Conservation (phyloP, 2,329 filamentous ascomycete species). For the Aaosphaeria arxii region DNA sequence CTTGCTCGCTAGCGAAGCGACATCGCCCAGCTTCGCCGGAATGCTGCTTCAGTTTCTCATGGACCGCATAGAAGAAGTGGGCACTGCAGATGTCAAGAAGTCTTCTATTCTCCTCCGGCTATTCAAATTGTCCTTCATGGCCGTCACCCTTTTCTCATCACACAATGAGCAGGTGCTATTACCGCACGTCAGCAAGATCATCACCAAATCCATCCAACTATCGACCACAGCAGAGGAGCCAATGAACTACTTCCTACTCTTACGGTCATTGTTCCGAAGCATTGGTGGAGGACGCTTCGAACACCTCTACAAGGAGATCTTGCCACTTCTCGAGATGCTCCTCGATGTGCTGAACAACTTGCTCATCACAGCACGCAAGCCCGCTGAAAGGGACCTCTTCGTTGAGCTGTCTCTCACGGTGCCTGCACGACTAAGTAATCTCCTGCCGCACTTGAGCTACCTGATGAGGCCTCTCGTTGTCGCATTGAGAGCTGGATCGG, state of each 20-base stretch:
- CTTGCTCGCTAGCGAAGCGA: constrained; percentile 97
- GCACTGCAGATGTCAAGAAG: constrained; percentile 85
- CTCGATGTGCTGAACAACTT: constrained; percentile 96
- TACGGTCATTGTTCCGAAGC: constrained; percentile 89
- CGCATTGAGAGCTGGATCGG: constrained; percentile 83
- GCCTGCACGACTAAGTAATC: constrained; percentile 86
- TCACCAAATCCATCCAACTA: constrained; percentile 94
- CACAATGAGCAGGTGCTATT: constrained; percentile 96
- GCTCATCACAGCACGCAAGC: constrained; percentile 83
- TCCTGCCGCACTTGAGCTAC: constrained; percentile 92
- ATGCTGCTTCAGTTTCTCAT: constrained; percentile 98
- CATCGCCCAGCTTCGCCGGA: constrained; percentile 93
- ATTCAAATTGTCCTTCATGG: constrained; percentile 99
- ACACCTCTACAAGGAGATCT: constrained; percentile 95
- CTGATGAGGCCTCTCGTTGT: constrained; percentile 98
- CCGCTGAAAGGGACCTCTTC: constrained; percentile 88
- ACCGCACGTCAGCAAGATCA: constrained; percentile 94
- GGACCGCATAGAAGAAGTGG: constrained; percentile 93
- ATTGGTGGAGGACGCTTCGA: constrained; percentile 98
- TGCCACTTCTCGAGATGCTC: constrained; percentile 94
- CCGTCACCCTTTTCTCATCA: constrained; percentile 88
- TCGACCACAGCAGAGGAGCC: constrained; percentile 95
- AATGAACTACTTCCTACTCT: constrained; percentile 95
- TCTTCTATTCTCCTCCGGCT: constrained; percentile 88
- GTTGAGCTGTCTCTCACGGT: constrained; percentile 97